phyloP scores from a whole-genome alignment of 1,284 basidiomycete genomes.

The Trichosporon sp. region DNA sequence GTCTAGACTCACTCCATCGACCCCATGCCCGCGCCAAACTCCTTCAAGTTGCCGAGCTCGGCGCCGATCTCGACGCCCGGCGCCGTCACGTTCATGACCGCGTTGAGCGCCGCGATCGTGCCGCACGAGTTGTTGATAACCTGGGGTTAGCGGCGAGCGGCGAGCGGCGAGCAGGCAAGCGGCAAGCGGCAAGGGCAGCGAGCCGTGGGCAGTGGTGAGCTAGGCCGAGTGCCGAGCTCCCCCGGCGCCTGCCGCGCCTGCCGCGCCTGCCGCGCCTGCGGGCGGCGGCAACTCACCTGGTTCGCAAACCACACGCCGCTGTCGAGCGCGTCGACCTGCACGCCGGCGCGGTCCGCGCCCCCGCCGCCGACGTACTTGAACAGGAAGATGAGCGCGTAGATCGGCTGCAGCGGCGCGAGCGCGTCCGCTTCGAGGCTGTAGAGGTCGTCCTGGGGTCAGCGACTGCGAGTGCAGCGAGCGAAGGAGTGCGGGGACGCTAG shows the following conservation, averaged over 20 bases:
- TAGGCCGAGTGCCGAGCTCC: too few species aligned
- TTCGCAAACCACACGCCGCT: slow-evolving; percentile 80
- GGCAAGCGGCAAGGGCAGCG: neutral
- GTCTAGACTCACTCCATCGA: slow-evolving; percentile 59
- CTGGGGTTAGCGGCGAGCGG: slow-evolving; percentile 21
- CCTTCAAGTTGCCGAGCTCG: slow-evolving; percentile 67
- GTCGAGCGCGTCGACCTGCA: slow-evolving; percentile 61
- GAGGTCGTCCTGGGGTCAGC: slow-evolving; percentile 62
- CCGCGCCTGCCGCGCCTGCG: neutral
- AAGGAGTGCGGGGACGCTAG: too few species aligned
- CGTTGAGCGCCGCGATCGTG: slow-evolving; percentile 86
- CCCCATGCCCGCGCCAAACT: slow-evolving; percentile 78
- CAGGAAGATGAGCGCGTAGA: slow-evolving; percentile 83
- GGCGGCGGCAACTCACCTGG: slow-evolving; percentile 52
- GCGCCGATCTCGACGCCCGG: slow-evolving; percentile 29
- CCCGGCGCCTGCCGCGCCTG: neutral
- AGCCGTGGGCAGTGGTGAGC: neutral
- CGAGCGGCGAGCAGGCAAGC: neutral
- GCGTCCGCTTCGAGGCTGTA: slow-evolving; percentile 76
- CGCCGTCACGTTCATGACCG: slow-evolving; percentile 69
- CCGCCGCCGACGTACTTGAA: slow-evolving; percentile 78
- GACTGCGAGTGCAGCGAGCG: neutral
- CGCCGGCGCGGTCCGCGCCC: slow-evolving; percentile 48
- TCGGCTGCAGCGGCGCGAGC: slow-evolving; percentile 66
- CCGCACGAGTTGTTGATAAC: slow-evolving; percentile 92